Conservation (phyloP, 768 basidiomycete genomes). For the Roridomyces roridus region DNA sequence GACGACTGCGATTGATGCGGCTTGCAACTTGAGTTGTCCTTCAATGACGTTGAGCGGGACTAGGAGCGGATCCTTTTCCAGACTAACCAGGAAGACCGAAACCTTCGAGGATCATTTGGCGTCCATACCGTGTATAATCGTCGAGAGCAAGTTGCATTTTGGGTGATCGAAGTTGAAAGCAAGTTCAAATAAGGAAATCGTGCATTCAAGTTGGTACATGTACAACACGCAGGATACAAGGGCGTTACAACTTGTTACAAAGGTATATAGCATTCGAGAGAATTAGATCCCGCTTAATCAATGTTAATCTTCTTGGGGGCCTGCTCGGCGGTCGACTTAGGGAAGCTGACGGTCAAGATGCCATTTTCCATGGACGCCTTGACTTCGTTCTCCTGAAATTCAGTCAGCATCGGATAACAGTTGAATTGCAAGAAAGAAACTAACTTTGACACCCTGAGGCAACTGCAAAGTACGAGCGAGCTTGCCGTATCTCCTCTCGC, state of each 20-base stretch:
- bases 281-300: background rate
- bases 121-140: constrained; percentile 91
- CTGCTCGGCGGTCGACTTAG: constrained; percentile 19
- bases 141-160: constrained; percentile 48
- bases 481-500: constrained; percentile 57
- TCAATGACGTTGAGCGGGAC: constrained; percentile 4
- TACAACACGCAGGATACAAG: too few relatives aligned
- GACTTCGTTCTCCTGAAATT: constrained; percentile 16
- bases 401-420: constrained; percentile 18
- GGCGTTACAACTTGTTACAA: too few relatives aligned
- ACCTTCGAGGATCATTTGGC: constrained; percentile 94
- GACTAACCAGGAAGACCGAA: constrained; percentile 82
- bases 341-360: constrained; percentile 24
- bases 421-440: constrained; percentile 23
- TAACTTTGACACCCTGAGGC: constrained; percentile 59
- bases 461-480: constrained; percentile 55
- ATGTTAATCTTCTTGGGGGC: constrained; percentile 24
- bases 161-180: background rate
- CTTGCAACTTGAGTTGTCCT: constrained; percentile 87
- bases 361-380: constrained; percentile 24
- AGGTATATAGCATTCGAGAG: too few relatives aligned
- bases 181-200: background rate
- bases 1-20: constrained; percentile 81
- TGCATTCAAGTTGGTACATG: too few relatives aligned
- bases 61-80: background rate